Conservation (phyloP, 768 basidiomycete species). For the Leccinum pellstonianum region DNA sequence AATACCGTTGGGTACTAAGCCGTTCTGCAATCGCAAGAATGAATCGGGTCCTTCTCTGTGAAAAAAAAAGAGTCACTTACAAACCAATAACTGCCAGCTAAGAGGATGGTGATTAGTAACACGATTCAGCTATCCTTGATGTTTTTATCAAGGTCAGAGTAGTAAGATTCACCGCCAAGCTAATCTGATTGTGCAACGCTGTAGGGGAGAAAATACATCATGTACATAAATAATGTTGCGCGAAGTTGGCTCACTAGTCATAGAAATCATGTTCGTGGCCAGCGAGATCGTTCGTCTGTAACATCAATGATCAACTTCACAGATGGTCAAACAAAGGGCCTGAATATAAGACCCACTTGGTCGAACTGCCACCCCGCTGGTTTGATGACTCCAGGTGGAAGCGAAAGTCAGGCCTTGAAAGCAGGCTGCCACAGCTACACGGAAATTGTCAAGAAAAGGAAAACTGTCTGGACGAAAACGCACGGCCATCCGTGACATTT, state of each 20-base stretch:
- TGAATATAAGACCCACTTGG: not conserved
- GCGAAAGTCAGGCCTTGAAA: constrained; percentile 1
- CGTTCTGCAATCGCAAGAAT: not conserved
- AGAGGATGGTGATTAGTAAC: not conserved
- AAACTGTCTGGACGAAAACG: not conserved
- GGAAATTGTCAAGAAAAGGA: not conserved
- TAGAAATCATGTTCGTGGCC: constrained; percentile 3
- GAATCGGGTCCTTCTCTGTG: not conserved
- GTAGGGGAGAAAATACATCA: not conserved
- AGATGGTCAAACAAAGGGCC: not conserved
- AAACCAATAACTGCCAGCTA: constrained; percentile 5
- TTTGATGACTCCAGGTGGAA: not conserved
- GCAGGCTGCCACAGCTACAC: not conserved
- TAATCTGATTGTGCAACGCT: constrained; percentile 2
- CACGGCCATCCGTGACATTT: not conserved
- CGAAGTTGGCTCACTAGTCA: not conserved
- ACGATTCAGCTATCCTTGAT: too few relatives aligned
- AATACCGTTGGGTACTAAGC: not conserved
- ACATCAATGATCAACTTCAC: not conserved
- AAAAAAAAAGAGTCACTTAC: not conserved
- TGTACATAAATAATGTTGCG: not conserved
- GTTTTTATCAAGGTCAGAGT: constrained; percentile 2
- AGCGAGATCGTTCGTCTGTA: constrained; percentile 4
- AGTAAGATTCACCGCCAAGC: not conserved
- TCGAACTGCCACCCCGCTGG: constrained; percentile 3